Conservation (phyloP, 2,329 filamentous ascomycete species). For the Teratosphaeria epicoccoides region DNA sequence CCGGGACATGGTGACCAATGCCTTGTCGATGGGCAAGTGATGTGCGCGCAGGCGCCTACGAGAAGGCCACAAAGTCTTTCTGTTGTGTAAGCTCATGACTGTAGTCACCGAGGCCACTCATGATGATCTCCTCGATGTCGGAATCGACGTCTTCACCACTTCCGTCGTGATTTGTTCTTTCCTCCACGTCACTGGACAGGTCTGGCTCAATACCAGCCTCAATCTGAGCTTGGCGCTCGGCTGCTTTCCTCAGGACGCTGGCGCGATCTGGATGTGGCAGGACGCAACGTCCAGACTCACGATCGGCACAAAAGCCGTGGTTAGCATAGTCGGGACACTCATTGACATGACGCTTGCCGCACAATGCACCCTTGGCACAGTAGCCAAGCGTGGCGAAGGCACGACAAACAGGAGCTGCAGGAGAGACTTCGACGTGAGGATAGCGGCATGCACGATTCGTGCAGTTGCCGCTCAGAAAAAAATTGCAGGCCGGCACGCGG, state of each 20-base stretch:
- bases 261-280: slow-evolving; percentile 81
- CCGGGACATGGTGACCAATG: background rate
- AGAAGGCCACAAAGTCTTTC: slow-evolving; percentile 38
- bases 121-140: slow-evolving; percentile 20
- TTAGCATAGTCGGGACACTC: slow-evolving; percentile 96
- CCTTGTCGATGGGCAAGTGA: background rate
- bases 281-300: slow-evolving; percentile 54
- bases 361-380: slow-evolving; percentile 70
- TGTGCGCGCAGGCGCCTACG: background rate
- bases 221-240: slow-evolving; percentile 32
- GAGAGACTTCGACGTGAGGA: slow-evolving; percentile 69
- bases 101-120: slow-evolving; percentile 26
- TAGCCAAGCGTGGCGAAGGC: slow-evolving; percentile 79
- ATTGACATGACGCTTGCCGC: slow-evolving; percentile 66
- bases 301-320: slow-evolving; percentile 68
- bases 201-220: slow-evolving; percentile 38
- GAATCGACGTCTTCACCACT: slow-evolving; percentile 28
- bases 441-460: slow-evolving; percentile 78
- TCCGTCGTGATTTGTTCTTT: slow-evolving; percentile 41
- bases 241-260: slow-evolving; percentile 59
- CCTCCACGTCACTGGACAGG: slow-evolving; percentile 64
- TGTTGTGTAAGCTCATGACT: slow-evolving; percentile 42
- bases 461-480: slow-evolving; percentile 84
- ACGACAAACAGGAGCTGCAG: slow-evolving; percentile 69
- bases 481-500: slow-evolving; percentile 77